A percentile compares a stretch with the other conserved stretches of the same genome.
These are phyloP conservation scores for Athelia sp. DNA, from an alignment of 1,284 basidiomycete species.

Conservation along the genomic window DNA sequence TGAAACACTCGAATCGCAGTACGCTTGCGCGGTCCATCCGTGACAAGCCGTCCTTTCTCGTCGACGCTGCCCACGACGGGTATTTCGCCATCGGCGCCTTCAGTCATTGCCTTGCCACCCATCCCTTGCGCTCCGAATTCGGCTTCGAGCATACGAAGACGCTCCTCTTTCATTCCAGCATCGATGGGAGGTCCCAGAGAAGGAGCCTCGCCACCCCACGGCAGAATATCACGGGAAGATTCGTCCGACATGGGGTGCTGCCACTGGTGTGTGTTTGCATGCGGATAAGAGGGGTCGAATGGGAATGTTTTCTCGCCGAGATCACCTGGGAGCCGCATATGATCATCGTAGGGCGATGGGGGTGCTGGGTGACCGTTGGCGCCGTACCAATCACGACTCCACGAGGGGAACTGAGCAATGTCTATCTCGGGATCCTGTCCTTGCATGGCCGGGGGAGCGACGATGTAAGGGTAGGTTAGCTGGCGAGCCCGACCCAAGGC, in stretches of 20 bases:
- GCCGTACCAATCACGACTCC: conserved; percentile 56
- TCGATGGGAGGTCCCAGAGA: conserved; percentile 37
- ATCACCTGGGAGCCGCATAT: conserved; percentile 18
- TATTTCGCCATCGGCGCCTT: conserved; percentile 37
- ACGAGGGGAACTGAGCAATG: conserved; percentile 55
- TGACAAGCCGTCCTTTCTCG: conserved; percentile 49
- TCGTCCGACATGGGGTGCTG: conserved; percentile 21
- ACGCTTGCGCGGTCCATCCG: conserved; percentile 59
- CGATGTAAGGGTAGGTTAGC: conserved; percentile 13
- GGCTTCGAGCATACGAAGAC: conserved; percentile 62
- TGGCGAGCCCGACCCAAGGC: conserved; percentile 13
- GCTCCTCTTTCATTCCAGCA: conserved; percentile 53
- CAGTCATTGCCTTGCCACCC: conserved; percentile 18
- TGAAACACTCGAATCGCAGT: conserved; percentile 42
- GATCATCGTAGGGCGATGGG: conserved; percentile 24
- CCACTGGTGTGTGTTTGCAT: conserved; percentile 5
- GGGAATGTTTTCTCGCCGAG: conserved; percentile 22
- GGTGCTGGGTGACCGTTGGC: conserved; percentile 16
- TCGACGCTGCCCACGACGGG: conserved; percentile 54
- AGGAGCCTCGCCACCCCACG: conserved; percentile 44
- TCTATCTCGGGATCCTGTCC: conserved; percentile 41
- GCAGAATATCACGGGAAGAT: conserved; percentile 36
- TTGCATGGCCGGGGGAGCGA: conserved; percentile 7
- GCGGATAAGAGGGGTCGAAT: conserved; percentile 30
- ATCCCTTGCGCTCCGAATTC: conserved; percentile 46